phyloP scores from a whole-genome alignment of 352 stramenopile genomes.

The Pythium guiyangense region DNA sequence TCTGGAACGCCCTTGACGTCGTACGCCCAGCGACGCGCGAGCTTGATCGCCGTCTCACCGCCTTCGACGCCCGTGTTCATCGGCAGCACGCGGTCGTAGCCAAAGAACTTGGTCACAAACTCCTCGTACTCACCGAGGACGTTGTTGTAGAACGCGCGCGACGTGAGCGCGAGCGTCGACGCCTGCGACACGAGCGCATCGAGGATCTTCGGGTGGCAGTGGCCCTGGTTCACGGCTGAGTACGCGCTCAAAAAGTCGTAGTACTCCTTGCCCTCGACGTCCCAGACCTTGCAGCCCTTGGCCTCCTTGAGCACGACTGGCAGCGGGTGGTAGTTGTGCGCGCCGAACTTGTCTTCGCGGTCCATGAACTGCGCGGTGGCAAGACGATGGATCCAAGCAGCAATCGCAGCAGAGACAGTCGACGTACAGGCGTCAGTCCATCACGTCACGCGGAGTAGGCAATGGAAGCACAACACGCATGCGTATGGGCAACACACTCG shows the following conservation, averaged over 20 bases:
- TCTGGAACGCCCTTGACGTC: constrained; percentile 94
- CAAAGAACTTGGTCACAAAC: constrained; percentile 96
- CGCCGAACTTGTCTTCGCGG: constrained; percentile 91
- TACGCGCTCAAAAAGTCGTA: constrained; percentile 97
- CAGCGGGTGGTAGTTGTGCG: constrained; percentile 98
- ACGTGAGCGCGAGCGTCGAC: constrained; percentile 94
- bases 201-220: constrained; percentile 98
- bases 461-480: no score
- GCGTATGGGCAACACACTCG: no score
- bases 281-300: constrained; percentile 94
- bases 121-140: constrained; percentile 96
- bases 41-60: constrained; percentile 97
- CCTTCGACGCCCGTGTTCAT: constrained; percentile 99
- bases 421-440: neutral
- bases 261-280: constrained; percentile 96
- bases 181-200: constrained; percentile 92
- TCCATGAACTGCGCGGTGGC: constrained; percentile 57
- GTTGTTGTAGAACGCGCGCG: constrained; percentile 98
- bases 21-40: constrained; percentile 96
- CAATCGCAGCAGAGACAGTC: neutral
- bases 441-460: no score
- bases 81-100: constrained; percentile 95
- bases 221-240: constrained; percentile 92
- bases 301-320: constrained; percentile 94
- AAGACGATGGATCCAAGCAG: neutral